These are phyloP conservation scores for Isoetes taiwanensis DNA, from an alignment of 75 land plant species.

Conservation along the genomic window DNA sequence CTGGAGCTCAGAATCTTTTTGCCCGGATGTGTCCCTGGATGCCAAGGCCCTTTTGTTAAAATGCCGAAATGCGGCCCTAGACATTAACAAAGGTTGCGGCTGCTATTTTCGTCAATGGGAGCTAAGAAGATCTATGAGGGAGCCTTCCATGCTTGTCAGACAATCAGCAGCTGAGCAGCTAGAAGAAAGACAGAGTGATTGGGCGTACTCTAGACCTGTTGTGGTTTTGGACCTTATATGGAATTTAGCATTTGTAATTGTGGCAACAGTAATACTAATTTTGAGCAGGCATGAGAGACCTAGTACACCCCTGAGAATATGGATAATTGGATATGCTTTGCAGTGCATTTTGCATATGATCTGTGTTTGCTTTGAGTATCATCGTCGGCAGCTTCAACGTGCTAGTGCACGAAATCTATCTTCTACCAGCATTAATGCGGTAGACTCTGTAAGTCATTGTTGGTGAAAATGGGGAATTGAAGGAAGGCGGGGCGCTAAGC, in stretches of 20 bases:
- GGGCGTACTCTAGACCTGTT: conserved; percentile 75
- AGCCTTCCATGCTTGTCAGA: conserved; percentile 46
- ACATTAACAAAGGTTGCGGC: too few relatives aligned
- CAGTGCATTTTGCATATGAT: conserved; percentile 56
- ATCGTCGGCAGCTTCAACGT: too few relatives aligned
- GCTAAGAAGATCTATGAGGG: conserved; percentile 33
- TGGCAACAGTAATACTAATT: conserved; percentile 29
- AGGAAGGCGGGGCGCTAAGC: too few relatives aligned
- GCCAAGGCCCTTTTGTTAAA: too few relatives aligned
- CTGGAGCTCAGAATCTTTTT: too few relatives aligned
- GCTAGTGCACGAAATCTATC: neutral
- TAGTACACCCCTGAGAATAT: conserved; percentile 37
- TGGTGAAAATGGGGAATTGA: too few relatives aligned
- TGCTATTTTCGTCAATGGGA: too few relatives aligned
- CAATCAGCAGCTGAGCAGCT: conserved; percentile 60
- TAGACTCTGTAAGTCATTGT: too few relatives aligned
- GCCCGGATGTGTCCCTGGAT: too few relatives aligned
- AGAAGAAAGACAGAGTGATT: conserved; percentile 57
- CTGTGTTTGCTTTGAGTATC: conserved; percentile 43
- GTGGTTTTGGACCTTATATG: conserved; percentile 52
- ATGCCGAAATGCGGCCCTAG: too few relatives aligned
- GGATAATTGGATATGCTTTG: conserved; percentile 46
- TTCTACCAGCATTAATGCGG: too few relatives aligned
- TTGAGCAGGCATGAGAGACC: conserved; percentile 30
- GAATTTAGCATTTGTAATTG: conserved; percentile 38